Conservation (phyloP, 768 basidiomycete genomes). For the Tricholoma hemisulphureum region DNA sequence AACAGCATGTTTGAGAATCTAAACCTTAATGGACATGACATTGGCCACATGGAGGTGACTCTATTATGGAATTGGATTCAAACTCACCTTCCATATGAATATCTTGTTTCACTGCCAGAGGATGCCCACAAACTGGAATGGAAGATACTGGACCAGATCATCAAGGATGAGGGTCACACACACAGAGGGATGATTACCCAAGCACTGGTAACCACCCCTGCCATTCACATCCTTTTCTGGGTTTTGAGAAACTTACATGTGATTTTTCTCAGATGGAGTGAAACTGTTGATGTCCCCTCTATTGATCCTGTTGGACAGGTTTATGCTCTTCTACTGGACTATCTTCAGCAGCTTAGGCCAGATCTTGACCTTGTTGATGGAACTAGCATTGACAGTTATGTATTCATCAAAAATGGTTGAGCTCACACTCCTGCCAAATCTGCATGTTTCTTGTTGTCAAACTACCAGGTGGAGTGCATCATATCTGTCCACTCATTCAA, state of each 20-base stretch:
- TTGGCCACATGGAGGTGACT: slow-evolving; percentile 29
- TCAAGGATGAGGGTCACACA: slow-evolving; percentile 11
- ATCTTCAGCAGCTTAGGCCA: slow-evolving; percentile 1
- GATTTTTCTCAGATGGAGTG: too few species aligned
- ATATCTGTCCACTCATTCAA: slow-evolving; percentile 19
- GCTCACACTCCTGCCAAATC: slow-evolving; percentile 9
- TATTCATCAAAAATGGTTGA: background rate
- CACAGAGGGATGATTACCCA: slow-evolving; percentile 19
- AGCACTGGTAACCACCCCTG: slow-evolving; percentile 2
- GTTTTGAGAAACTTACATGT: too few species aligned
- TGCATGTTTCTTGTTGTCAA: slow-evolving; percentile 9
- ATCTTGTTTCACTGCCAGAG: background rate
- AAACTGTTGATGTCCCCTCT: background rate
- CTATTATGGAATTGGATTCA: slow-evolving; percentile 27
- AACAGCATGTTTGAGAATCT: slow-evolving; percentile 33
- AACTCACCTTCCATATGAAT: slow-evolving; percentile 24
- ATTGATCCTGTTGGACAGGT: background rate
- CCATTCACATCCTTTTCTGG: too few species aligned
- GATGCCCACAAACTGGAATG: slow-evolving; percentile 7
- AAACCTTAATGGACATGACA: slow-evolving; percentile 30
- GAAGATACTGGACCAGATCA: slow-evolving; percentile 8
- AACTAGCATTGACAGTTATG: slow-evolving; percentile 15
- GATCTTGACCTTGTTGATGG: background rate
- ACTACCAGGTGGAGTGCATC: slow-evolving; percentile 7
- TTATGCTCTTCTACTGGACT: background rate